A percentile compares a stretch with the other conserved stretches of the same genome.
Conservation (phyloP, 2,329 filamentous ascomycete species). For the Nothophoma quercina region DNA sequence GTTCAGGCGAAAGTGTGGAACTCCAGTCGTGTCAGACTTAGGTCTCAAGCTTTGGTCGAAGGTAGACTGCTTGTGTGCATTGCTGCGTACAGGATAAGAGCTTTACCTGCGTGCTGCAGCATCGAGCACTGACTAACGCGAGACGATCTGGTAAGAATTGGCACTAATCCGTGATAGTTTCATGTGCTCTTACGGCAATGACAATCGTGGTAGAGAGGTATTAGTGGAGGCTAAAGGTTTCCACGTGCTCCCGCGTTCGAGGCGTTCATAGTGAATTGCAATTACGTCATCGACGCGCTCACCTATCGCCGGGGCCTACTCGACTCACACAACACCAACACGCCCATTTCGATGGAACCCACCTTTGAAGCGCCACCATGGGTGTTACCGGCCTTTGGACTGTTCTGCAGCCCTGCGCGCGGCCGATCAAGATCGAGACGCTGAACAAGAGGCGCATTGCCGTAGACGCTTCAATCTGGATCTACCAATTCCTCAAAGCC, state of each 20-base stretch:
- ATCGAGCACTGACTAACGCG: no score
- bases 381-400: conserved; percentile 99
- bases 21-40: no score
- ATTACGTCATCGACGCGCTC: conserved; percentile 18
- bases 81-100: no score
- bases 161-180: not conserved
- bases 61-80: no score
- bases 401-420: conserved; percentile 91
- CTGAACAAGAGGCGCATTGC: conserved; percentile 96
- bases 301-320: conserved; percentile 1
- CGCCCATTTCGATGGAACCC: conserved; percentile 2
- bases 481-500: conserved; percentile 98
- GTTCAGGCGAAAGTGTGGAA: no score
- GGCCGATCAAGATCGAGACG: conserved; percentile 94
- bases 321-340: not conserved
- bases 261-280: not conserved
- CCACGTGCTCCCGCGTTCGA: conserved; percentile 15
- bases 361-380: conserved; percentile 62
- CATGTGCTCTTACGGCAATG: not conserved
- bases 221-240: not conserved
- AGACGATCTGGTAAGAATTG: no score
- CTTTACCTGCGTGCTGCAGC: no score
- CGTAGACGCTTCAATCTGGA: conserved; percentile 98
- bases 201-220: not conserved
- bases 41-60: no score